Evolutionary conservation across 2,329 filamentous ascomycete species (phyloP).

Genomic region (Phialocephala subalpina): DNA sequence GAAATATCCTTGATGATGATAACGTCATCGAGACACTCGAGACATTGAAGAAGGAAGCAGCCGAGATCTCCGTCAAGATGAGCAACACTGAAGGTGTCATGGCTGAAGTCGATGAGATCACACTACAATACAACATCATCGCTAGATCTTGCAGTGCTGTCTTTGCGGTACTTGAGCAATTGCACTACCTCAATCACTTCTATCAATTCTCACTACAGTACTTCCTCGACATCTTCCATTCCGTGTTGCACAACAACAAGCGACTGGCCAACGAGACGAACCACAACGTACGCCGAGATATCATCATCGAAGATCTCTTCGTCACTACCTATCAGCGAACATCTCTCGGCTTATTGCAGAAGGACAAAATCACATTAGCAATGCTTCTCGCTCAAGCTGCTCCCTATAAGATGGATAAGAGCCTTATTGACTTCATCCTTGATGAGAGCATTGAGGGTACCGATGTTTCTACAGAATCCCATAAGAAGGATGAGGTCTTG

Average conservation of each 20-base stretch:
- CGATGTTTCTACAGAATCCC: constrained; percentile 76
- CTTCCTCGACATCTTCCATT: constrained; percentile 97
- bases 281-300: constrained; percentile 81
- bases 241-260: constrained; percentile 83
- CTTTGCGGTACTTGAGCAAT: constrained; percentile 94
- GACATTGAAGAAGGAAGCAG: constrained; percentile 96
- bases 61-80: constrained; percentile 96
- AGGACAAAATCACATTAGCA: constrained; percentile 91
- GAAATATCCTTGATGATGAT: constrained; percentile 98
- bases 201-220: constrained; percentile 99
- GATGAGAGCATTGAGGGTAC: constrained; percentile 78
- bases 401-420: constrained; percentile 95
- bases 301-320: constrained; percentile 92
- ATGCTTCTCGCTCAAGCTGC: constrained; percentile 95
- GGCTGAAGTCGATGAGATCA: constrained; percentile 96
- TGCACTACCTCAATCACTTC: constrained; percentile 98
- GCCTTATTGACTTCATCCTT: constrained; percentile 84
- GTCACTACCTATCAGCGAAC: constrained; percentile 92
- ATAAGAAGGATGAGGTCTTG: constrained; percentile 73
- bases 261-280: constrained; percentile 75
- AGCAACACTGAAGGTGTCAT: constrained; percentile 97
- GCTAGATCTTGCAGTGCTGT: constrained; percentile 96
- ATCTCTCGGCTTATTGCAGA: constrained; percentile 90
- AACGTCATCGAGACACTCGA: constrained; percentile 98
- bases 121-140: constrained; percentile 91